Evolutionary conservation across 768 basidiomycete genomes (phyloP).

Genomic region (Podaxis carcinomalis): DNA sequence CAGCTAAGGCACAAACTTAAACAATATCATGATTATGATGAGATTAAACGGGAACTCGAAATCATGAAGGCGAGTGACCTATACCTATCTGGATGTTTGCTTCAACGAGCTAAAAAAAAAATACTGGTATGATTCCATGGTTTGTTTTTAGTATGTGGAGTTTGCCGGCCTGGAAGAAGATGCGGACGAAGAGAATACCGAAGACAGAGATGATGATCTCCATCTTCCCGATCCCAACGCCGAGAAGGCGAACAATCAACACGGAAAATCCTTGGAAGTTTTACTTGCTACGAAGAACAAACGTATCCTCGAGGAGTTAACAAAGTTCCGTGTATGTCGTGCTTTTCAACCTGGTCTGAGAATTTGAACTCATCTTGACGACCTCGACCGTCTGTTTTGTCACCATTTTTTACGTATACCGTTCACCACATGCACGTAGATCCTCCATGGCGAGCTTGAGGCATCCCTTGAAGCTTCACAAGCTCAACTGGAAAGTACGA

Average conservation of each 20-base stretch:
- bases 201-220: slow-evolving; percentile 45
- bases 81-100: not conserved
- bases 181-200: slow-evolving; percentile 47
- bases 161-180: slow-evolving; percentile 90
- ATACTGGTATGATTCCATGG: not conserved
- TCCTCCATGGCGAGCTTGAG: slow-evolving; percentile 80
- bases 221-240: slow-evolving; percentile 88
- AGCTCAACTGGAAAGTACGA: slow-evolving; percentile 53
- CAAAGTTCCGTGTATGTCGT: slow-evolving; percentile 72
- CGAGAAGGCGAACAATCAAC: slow-evolving; percentile 70
- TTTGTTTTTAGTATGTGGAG: slow-evolving; percentile 75
- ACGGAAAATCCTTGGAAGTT: slow-evolving; percentile 82
- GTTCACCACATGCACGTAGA: slow-evolving; percentile 36
- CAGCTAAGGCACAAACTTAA: slow-evolving; percentile 64
- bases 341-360: not conserved
- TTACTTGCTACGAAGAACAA: slow-evolving; percentile 94
- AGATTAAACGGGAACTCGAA: slow-evolving; percentile 95
- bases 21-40: slow-evolving; percentile 85
- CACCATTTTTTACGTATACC: not conserved
- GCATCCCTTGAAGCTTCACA: slow-evolving; percentile 54
- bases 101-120: not conserved
- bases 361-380: not conserved
- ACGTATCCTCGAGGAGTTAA: slow-evolving; percentile 86
- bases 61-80: slow-evolving; percentile 82
- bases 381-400: not conserved